Percentiles rank a stretch among this genome's conserved stretches.
Conservation (phyloP, 768 basidiomycete species). For the Serendipita sp. region DNA sequence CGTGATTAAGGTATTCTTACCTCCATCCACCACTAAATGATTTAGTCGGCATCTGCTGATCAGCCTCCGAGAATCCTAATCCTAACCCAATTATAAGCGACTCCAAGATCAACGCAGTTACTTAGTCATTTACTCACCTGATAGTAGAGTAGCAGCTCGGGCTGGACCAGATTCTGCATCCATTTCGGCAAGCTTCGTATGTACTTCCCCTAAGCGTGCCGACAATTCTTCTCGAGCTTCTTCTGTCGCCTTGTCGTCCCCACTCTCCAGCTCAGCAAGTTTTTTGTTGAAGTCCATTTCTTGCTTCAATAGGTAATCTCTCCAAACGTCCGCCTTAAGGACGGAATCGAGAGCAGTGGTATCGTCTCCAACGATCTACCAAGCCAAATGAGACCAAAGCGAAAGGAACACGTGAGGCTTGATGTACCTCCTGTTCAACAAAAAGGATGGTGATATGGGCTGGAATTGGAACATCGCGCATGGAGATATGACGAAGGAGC, state of each 20-base stretch:
- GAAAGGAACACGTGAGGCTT: slow-evolving; percentile 7
- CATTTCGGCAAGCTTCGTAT: slow-evolving; percentile 86
- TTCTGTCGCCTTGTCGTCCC: slow-evolving; percentile 65
- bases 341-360: slow-evolving; percentile 86
- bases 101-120: not conserved
- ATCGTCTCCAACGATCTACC: slow-evolving; percentile 80
- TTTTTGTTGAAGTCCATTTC: slow-evolving; percentile 60
- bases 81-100: slow-evolving; percentile 28
- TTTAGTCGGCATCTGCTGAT: slow-evolving; percentile 68
- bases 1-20: slow-evolving; percentile 23
- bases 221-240: slow-evolving; percentile 77
- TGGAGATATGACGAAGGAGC: slow-evolving; percentile 79
- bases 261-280: slow-evolving; percentile 52
- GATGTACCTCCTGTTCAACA: slow-evolving; percentile 83
- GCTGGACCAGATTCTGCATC: slow-evolving; percentile 97
- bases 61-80: slow-evolving; percentile 78
- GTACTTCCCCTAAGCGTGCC: slow-evolving; percentile 71
- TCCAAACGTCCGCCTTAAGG: slow-evolving; percentile 98
- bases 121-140: slow-evolving; percentile 31
- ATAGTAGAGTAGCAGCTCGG: slow-evolving; percentile 73
- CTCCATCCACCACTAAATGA: slow-evolving; percentile 96
- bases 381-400: not conserved
- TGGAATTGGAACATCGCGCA: slow-evolving; percentile 89
- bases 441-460: slow-evolving; percentile 92
- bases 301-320: slow-evolving; percentile 80